Base-by-base conservation (phyloP, 2,329 filamentous ascomycete genomes). In the Shiraia sp. region DNA sequence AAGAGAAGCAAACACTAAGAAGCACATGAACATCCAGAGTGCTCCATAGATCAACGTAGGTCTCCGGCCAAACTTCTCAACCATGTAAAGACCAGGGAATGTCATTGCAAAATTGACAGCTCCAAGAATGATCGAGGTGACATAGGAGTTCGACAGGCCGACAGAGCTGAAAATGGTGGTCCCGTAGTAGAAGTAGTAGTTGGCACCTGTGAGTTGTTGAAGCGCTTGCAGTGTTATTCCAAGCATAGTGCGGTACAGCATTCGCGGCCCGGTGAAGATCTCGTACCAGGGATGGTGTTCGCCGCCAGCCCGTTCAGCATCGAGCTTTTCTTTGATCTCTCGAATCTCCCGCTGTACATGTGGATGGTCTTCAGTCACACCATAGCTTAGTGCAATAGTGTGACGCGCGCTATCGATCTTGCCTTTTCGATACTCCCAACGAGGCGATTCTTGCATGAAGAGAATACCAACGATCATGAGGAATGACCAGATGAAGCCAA, bases 171-270 rank as follows among this genome's bases (percentile, higher is more conserved):
- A 77, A 37, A 76, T 72, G 0, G 71, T 72, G 1, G 73, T 75
- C 6, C 74, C 73, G 46, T 75, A 75, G 60, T 75, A 75, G 66
- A 86, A 85, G 72, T 82, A 85, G 72, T 82, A 85, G 68, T 85
- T 85, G 44, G 79, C 81, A 23, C 85, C 85, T 1, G 83, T 86
- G 2, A 88, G 72, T 59, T 88, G 85, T 65, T 87, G 83, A 4
- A 83, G 78, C 29, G 81, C 78, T 65, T 86, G 82, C 2, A 88
- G 75, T 3, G 73, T 61, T 25, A 87, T 78, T 27, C 85, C 84
- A 0, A 87, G 74, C 0, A 81, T 32, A 0, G 81, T 84, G 17
- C 85, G 78, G 64, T 87, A 82, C 5, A 79, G 53, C 76, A 87
- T 90, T 49, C 82, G 83, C 53, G 83, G 85, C 49, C 78, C 75